Percentiles rank a stretch among this genome's conserved stretches.
These are phyloP conservation scores for Aspergillus brasiliensis DNA, from an alignment of 2,329 filamentous ascomycete species.

Conservation along the genomic window DNA sequence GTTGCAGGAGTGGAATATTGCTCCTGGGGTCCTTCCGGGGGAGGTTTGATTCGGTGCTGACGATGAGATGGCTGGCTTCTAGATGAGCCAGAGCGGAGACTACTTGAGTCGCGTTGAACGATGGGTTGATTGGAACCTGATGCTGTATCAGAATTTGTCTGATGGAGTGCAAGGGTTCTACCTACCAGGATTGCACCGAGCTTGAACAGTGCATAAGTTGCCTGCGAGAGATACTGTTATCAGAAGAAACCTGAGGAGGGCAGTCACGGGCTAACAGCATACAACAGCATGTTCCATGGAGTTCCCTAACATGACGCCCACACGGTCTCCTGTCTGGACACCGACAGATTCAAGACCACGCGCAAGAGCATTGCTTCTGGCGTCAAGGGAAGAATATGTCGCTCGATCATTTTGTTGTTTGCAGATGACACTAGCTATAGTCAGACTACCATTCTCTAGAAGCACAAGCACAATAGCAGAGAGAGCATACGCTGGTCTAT, in stretches of 20 bases:
- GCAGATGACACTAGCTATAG: conserved; percentile 54
- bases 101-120: conserved; percentile 80
- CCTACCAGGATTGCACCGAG: conserved; percentile 81
- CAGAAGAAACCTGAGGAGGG: neutral
- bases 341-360: conserved; percentile 69
- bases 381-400: conserved; percentile 75
- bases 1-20: conserved; percentile 60
- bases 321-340: conserved; percentile 78
- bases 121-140: conserved; percentile 84
- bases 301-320: conserved; percentile 86
- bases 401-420: conserved; percentile 64
- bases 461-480: neutral
- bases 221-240: conserved; percentile 29
- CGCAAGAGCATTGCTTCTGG: conserved; percentile 74
- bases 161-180: neutral
- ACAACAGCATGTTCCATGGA: conserved; percentile 79
- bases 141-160: neutral
- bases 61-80: conserved; percentile 70
- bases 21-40: conserved; percentile 64
- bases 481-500: conserved; percentile 54
- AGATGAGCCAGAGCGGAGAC: conserved; percentile 77
- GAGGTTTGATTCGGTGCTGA: conserved; percentile 85
- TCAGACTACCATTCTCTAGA: neutral
- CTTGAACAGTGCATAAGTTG: conserved; percentile 87
- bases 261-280: conserved; percentile 23